Conservation (phyloP, 371 early-diverging fungal genomes). For the Parasitella parasitica region DNA sequence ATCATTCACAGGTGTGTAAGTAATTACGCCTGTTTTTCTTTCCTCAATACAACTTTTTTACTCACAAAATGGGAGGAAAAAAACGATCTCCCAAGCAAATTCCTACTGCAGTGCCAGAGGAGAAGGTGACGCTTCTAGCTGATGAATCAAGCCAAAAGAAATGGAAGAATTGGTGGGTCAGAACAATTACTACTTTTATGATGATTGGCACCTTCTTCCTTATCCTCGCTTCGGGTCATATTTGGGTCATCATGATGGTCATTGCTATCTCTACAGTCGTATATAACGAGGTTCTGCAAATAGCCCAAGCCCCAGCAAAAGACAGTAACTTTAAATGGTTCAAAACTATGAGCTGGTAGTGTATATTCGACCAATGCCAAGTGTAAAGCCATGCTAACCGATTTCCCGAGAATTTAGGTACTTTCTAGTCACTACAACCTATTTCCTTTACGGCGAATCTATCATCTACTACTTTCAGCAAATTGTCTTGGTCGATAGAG, state of each 20-base stretch:
- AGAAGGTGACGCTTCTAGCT: constrained; percentile 34
- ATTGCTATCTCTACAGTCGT: constrained; percentile 73
- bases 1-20: not conserved
- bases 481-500: constrained; percentile 76
- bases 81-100: constrained; percentile 2
- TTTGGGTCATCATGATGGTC: constrained; percentile 77
- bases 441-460: constrained; percentile 93
- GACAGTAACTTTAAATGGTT: constrained; percentile 87
- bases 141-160: constrained; percentile 54
- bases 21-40: not conserved
- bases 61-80: constrained; percentile 6
- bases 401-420: constrained; percentile 49
- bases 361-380: not conserved
- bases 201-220: constrained; percentile 83
- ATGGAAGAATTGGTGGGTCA: constrained; percentile 74
- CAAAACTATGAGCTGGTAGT: constrained; percentile 84
- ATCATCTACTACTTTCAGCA: constrained; percentile 86
- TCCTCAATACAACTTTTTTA: not conserved
- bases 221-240: constrained; percentile 75
- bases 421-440: constrained; percentile 83
- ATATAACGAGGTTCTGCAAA: constrained; percentile 85
- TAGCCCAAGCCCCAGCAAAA: constrained; percentile 78
- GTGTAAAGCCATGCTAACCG: not conserved
- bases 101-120: not conserved
- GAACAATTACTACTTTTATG: constrained; percentile 79